These are phyloP conservation scores for Lepraria neglecta DNA, from an alignment of 495 filamentous ascomycete species.

Conservation along the genomic window DNA sequence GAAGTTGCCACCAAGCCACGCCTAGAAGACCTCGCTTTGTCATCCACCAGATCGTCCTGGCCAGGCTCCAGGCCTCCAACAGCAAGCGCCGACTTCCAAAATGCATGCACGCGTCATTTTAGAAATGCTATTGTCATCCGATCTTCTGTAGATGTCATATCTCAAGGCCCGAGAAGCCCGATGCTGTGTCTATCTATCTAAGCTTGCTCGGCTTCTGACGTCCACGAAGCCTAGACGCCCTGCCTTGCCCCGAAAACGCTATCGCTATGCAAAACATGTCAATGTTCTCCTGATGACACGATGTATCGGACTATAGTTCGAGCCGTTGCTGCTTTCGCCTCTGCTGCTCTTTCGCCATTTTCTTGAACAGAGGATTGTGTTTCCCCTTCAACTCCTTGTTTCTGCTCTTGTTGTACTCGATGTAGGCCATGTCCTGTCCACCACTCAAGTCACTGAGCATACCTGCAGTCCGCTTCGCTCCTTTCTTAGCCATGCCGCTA, in stretches of 20 bases:
- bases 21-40: constrained; percentile 6
- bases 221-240: not conserved
- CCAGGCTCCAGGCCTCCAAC: not conserved
- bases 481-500: constrained; percentile 43
- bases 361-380: constrained; percentile 68
- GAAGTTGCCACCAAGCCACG: constrained; percentile 3
- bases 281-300: not conserved
- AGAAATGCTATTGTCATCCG: not conserved
- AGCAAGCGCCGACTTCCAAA: not conserved
- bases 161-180: not conserved
- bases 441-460: constrained; percentile 79
- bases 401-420: constrained; percentile 70
- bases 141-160: not conserved
- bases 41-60: constrained; percentile 1
- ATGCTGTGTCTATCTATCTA: not conserved
- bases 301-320: constrained; percentile 7
- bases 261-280: constrained; percentile 6
- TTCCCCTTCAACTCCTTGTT: constrained; percentile 82
- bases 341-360: constrained; percentile 68
- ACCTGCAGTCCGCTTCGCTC: constrained; percentile 71
- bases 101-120: not conserved
- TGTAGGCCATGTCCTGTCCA: constrained; percentile 94
- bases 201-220: not conserved
- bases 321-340: constrained; percentile 51
- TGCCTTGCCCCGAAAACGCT: not conserved